phyloP scores from a whole-genome alignment of 768 basidiomycete species.

The Lentinula lateritia region DNA sequence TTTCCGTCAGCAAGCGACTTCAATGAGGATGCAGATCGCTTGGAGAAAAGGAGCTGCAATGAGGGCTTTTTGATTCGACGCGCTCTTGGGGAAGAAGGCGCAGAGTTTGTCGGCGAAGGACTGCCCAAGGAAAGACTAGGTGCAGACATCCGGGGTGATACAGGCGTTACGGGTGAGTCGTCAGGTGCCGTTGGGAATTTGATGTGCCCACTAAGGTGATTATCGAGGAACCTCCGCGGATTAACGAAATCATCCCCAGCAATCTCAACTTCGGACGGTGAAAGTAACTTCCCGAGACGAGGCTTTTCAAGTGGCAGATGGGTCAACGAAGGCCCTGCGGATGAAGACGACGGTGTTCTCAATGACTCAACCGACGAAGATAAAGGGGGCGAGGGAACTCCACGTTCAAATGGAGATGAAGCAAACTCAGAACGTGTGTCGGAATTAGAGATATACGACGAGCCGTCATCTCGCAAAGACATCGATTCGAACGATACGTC shows the following conservation, averaged over 20 bases:
- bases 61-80: conserved; percentile 61
- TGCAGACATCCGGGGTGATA: conserved; percentile 28
- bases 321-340: conserved; percentile 38
- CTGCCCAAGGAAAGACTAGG: conserved; percentile 27
- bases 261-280: conserved; percentile 12
- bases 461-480: conserved; percentile 10
- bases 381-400: conserved; percentile 35
- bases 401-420: conserved; percentile 11
- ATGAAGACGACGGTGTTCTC: conserved; percentile 47
- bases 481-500: conserved; percentile 12
- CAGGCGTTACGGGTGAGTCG: conserved; percentile 21
- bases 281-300: conserved; percentile 16
- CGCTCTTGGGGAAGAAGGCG: conserved; percentile 22
- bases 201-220: conserved; percentile 24
- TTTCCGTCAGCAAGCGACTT: conserved; percentile 23
- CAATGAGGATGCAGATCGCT: conserved; percentile 50
- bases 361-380: conserved; percentile 60
- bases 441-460: conserved; percentile 22
- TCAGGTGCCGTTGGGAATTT: conserved; percentile 42
- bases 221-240: conserved; percentile 6
- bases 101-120: conserved; percentile 20
- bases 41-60: conserved; percentile 61
- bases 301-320: conserved; percentile 25
- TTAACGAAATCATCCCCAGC: conserved; percentile 13
- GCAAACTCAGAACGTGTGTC: conserved; percentile 16